Base-by-base conservation (phyloP, 805 yeast species). In the Saccharomycopsis synnaedendra region DNA sequence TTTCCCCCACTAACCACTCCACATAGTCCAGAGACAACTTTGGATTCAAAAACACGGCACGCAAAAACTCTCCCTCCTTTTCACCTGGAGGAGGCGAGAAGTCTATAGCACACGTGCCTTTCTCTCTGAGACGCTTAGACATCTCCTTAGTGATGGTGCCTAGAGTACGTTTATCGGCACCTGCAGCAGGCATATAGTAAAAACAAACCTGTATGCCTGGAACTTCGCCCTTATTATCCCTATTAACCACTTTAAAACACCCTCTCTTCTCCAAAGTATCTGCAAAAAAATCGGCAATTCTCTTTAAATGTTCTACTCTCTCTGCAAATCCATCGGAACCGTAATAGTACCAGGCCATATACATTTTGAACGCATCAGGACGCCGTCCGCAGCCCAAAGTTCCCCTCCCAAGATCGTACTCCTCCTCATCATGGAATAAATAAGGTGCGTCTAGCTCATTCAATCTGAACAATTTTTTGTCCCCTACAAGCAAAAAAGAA, bases 321-420 rank as follows among this genome's bases (percentile, higher is more conserved):
- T 67, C 59, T 33, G 65, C 77, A 56, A 79, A 82, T 1, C 95
- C 95, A 36, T 62, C 56, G 3, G 66, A 62, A 3, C 95, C 95
- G 57, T 80, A 86, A 68, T 82, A 86, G 50, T 80, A 67, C 95
- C 95, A 85, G 1, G 84, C 78, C 59, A 86, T 61, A 60, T 82
- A 85, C 57, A 86, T 69, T 63, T 85, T 85, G 61, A 85, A 66
- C 3, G 90, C 75, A 61, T 86, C 95, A 0, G 93, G 78, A 47
- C 95, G 72, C 55, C 95, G 75, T 9, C 95, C 95, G 60, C 95
- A 85, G 5, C 94, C 95, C 89, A 86, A 80, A 3, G 95, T 86
- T 9, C 93, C 94, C 60, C 84, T 90, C 0, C 90, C 95, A 48
- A 85, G 71, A 56, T 85, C 95, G 58, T 68, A 82, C 61, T 72